These are phyloP conservation scores for Podaxis mareebaensis DNA, from an alignment of 768 basidiomycete genomes.

Conservation along the genomic window DNA sequence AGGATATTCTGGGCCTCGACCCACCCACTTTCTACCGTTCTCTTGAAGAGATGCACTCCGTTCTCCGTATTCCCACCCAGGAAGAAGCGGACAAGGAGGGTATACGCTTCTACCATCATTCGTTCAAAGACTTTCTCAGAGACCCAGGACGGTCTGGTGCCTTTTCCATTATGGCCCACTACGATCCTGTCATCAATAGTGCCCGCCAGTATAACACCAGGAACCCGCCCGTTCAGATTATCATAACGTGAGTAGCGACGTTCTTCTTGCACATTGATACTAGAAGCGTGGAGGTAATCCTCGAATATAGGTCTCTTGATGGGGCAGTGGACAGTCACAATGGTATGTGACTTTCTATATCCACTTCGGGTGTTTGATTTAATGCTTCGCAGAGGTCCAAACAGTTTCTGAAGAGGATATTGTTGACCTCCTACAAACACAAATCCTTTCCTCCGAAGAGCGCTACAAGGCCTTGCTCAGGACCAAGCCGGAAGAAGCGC, in stretches of 20 bases:
- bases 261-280: neutral
- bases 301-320: neutral
- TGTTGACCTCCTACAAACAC: neutral
- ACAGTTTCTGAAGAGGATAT: neutral
- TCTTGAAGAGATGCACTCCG: neutral
- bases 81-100: neutral
- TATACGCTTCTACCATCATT: neutral
- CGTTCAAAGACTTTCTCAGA: neutral
- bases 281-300: too few relatives aligned
- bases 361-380: neutral
- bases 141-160: neutral
- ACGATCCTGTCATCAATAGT: neutral
- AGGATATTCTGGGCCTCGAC: neutral
- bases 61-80: neutral
- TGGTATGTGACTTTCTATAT: neutral
- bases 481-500: neutral
- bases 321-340: neutral
- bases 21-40: neutral
- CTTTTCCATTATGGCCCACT: neutral
- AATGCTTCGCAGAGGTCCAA: neutral
- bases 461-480: neutral
- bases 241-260: too few relatives aligned
- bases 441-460: neutral
- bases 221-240: neutral
- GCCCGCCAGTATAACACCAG: neutral